A percentile compares a stretch with the other conserved stretches of the same genome.
Evolutionary conservation across 2,329 filamentous ascomycete genomes (phyloP).

Genomic region (Hymenoscyphus albidus): DNA sequence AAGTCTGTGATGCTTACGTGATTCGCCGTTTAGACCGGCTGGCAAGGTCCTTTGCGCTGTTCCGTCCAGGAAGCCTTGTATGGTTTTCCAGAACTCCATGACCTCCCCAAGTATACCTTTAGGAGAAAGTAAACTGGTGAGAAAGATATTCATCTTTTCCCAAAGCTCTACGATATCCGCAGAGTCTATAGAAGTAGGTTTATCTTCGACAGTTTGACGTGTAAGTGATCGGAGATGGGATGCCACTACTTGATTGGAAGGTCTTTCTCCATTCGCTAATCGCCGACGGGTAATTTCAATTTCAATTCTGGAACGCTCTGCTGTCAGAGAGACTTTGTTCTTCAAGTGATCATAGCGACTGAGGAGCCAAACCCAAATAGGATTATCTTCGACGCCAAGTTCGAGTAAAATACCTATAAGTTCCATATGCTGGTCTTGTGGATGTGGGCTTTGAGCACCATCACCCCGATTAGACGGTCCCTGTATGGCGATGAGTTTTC

Average conservation of each 20-base stretch:
- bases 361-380: slow-evolving; percentile 92
- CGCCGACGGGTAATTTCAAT: slow-evolving; percentile 85
- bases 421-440: slow-evolving; percentile 84
- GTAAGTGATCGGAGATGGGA: slow-evolving; percentile 72
- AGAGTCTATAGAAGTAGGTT: slow-evolving; percentile 66
- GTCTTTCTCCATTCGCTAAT: slow-evolving; percentile 70
- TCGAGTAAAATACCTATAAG: slow-evolving; percentile 87
- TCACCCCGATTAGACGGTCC: slow-evolving; percentile 39
- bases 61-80: slow-evolving; percentile 84
- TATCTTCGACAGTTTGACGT: slow-evolving; percentile 61
- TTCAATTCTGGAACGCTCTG: slow-evolving; percentile 84
- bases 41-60: slow-evolving; percentile 78
- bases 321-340: slow-evolving; percentile 72
- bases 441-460: slow-evolving; percentile 25
- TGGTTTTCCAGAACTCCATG: slow-evolving; percentile 89
- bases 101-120: slow-evolving; percentile 85
- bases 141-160: slow-evolving; percentile 77
- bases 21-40: slow-evolving; percentile 75
- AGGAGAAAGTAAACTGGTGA: slow-evolving; percentile 70
- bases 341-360: slow-evolving; percentile 88
- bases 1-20: slow-evolving; percentile 74
- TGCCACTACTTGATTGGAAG: slow-evolving; percentile 64
- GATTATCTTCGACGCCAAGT: slow-evolving; percentile 90
- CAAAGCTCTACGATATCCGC: slow-evolving; percentile 82
- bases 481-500: slow-evolving; percentile 68